phyloP scores from a whole-genome alignment of 208 protist species.

The Acanthamoeba sp. region DNA sequence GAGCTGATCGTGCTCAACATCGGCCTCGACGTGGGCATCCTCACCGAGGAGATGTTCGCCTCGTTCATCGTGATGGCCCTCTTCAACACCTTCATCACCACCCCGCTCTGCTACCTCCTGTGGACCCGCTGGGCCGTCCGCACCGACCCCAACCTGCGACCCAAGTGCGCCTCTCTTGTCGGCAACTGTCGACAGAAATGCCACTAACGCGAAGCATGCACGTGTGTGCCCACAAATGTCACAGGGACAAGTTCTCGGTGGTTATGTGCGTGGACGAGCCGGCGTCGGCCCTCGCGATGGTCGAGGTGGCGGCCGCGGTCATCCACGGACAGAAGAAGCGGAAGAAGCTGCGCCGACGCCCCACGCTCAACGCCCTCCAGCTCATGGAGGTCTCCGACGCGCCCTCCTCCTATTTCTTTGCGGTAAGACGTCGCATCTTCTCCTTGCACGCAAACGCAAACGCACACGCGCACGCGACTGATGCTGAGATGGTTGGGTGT shows the following conservation, averaged over 20 bases:
- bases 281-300: constrained; percentile 10
- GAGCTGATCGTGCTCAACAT: constrained; percentile 87
- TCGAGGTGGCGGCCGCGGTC: neutral
- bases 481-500: neutral
- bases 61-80: constrained; percentile 87
- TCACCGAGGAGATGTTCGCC: constrained; percentile 79
- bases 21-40: constrained; percentile 81
- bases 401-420: constrained; percentile 33
- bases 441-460: too few relatives aligned
- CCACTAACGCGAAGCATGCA: too few relatives aligned
- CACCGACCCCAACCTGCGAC: constrained; percentile 14
- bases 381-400: constrained; percentile 33
- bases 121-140: constrained; percentile 45
- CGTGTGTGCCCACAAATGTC: neutral
- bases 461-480: neutral
- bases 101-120: neutral
- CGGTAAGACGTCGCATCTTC: too few relatives aligned
- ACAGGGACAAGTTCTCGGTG: constrained; percentile 51
- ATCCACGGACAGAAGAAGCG: constrained; percentile 7
- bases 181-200: too few relatives aligned
- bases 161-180: too few relatives aligned
- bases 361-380: neutral
- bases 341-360: neutral
- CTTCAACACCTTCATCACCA: constrained; percentile 23
- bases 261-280: constrained; percentile 45